Percentiles rank a stretch among this genome's conserved stretches.
Conservation (phyloP, 805 yeast species). For the Starmerella riodocensis region DNA sequence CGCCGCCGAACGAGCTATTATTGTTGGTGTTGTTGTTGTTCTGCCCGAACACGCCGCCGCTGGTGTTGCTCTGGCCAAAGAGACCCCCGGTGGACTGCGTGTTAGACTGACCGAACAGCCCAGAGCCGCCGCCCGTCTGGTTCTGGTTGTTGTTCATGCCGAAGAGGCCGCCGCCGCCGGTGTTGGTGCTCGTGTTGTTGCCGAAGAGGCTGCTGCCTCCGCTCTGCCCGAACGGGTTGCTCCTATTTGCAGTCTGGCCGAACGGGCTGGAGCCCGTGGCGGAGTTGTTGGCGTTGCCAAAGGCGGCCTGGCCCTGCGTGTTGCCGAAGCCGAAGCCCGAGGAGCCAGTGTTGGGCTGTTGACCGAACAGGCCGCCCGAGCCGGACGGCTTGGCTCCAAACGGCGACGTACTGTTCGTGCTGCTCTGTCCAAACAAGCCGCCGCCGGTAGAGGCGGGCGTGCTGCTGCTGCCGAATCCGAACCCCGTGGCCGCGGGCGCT, state of each 20-base stretch:
- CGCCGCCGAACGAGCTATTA: neutral
- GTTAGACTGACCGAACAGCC: constrained; percentile 15
- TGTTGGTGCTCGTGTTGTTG: neutral
- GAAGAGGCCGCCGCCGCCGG: constrained; percentile 8
- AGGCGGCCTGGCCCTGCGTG: neutral
- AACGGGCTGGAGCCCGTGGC: constrained; percentile 7
- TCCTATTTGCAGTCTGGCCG: constrained; percentile 9
- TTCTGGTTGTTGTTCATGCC: constrained; percentile 8
- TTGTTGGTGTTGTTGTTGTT: constrained; percentile 4
- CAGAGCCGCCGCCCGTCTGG: constrained; percentile 9
- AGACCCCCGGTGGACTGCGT: neutral
- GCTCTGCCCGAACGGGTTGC: neutral
- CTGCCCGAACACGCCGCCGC: constrained; percentile 8
- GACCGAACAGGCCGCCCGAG: neutral
- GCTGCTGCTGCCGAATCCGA: constrained; percentile 13
- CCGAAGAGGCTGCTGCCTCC: constrained; percentile 1
- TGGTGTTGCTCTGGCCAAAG: constrained; percentile 1
- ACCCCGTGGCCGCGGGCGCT: constrained; percentile 9
- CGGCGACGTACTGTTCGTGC: constrained; percentile 18
- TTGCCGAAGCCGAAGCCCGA: constrained; percentile 2
- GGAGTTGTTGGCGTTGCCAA: constrained; percentile 1
- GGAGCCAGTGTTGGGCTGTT: neutral
- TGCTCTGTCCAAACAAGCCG: constrained; percentile 13
- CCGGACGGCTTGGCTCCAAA: constrained; percentile 9
- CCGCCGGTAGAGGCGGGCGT: constrained; percentile 9